phyloP scores from a whole-genome alignment of 2,329 filamentous ascomycete genomes.

The Sarocladium brachiariae region DNA sequence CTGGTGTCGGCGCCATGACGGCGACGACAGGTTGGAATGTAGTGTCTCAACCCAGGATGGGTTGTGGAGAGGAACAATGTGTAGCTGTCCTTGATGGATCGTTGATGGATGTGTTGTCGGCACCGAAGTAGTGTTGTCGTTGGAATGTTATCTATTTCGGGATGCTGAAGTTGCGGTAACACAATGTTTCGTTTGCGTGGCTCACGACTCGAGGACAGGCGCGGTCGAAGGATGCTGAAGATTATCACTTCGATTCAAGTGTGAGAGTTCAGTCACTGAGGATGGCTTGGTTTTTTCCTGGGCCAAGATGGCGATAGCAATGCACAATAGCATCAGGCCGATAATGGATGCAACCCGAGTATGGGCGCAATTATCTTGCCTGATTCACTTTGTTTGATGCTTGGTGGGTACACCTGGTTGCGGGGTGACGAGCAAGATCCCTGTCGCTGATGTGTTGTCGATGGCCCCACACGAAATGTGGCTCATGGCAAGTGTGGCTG shows the following conservation, averaged over 20 bases:
- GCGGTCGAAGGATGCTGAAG: not conserved
- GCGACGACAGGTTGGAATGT: constrained; percentile 22
- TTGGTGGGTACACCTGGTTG: constrained; percentile 7
- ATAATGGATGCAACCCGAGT: not conserved
- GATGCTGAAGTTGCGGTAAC: not conserved
- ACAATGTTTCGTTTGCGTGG: not conserved
- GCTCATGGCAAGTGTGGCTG: not conserved
- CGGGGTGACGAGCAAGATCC: constrained; percentile 8
- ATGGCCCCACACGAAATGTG: not conserved
- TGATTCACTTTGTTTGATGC: constrained; percentile 6
- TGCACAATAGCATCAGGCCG: not conserved
- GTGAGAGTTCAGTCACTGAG: too few relatives aligned
- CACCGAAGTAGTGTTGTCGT: not conserved
- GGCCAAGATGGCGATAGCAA: not conserved
- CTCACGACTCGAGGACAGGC: too few relatives aligned
- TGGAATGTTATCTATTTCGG: constrained; percentile 1
- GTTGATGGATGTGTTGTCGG: not conserved
- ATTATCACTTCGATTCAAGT: too few relatives aligned
- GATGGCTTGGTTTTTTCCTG: not conserved
- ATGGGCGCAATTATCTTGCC: not conserved
- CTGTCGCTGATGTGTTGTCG: constrained; percentile 7
- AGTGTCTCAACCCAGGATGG: constrained; percentile 5
- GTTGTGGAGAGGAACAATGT: not conserved
- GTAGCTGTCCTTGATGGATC: not conserved
- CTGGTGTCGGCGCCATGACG: constrained; percentile 53